Evolutionary conservation across 495 filamentous ascomycete species (phyloP), one percentile per base, ranked within the genome.

Genomic region (Penicillium tannophilum): DNA sequence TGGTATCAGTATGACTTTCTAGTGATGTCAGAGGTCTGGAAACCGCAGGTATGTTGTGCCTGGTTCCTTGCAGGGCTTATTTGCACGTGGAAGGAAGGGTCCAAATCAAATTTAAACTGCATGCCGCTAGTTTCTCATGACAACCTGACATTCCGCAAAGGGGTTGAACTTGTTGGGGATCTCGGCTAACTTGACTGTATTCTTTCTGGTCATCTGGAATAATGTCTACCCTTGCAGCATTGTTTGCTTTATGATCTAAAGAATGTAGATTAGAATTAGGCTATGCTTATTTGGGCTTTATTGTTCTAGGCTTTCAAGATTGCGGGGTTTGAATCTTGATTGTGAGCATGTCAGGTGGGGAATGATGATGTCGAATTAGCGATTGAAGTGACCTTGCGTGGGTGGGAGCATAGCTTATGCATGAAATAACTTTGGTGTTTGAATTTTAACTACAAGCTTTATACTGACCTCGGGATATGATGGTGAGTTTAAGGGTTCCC

Each of bases 1-100:
- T 8, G 84, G 84, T 24, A 78, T 73, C 46, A 81, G 67, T 50
- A 83, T 84, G 54, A 71, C 44, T 11, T 80, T 79, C 65, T 76
- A 73, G 56, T 48, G 39, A 30, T 41, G 26, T 43, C 30, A 30
- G 63, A 71, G 14, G 7, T 52, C 11, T 42, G 17, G 51, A 42
- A 17, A 54, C n/a, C 3, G 20, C 20, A 9, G 19, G 35, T 16
- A 54, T 54, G 36, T 11, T 16, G 33, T 39, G n/a, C 31, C 17
- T 30, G 52, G 52, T 30, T 54, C 52, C 52, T 42, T 36, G 39
- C 33, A 43, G 26, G 26, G 58, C 49, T 11, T 53, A 20, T 47
- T 35, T 63, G 59, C 66, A 66, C 63, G 64, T 69, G 61, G 45
- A 33, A 63, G 33, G 31, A 45, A 62, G 59, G 44, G 36, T 44